Evolutionary conservation across 371 early-diverging fungal species (phyloP).

Genomic region (Rhizopus delemar): DNA sequence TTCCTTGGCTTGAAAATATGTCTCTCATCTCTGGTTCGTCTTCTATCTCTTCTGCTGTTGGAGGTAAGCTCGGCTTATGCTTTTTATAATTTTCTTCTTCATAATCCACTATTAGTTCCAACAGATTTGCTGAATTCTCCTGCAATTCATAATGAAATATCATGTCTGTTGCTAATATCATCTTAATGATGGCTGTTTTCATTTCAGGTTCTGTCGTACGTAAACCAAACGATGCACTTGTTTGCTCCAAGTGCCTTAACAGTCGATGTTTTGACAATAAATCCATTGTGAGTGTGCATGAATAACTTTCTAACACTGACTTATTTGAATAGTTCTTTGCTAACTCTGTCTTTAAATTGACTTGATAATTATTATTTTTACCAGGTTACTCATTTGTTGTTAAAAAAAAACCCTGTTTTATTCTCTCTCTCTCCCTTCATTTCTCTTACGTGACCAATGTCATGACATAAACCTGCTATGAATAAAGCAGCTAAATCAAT

Average conservation of each 20-base stretch:
- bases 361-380: slow-evolving; percentile 85
- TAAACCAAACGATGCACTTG: slow-evolving; percentile 32
- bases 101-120: slow-evolving; percentile 30
- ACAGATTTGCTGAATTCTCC: slow-evolving; percentile 55
- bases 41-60: slow-evolving; percentile 28
- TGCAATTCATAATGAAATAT: slow-evolving; percentile 81
- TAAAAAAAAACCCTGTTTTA: not conserved
- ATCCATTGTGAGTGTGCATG: slow-evolving; percentile 72
- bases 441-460: slow-evolving; percentile 83
- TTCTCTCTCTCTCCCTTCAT: too few relatives aligned
- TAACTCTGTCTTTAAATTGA: slow-evolving; percentile 78
- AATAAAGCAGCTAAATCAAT: slow-evolving; percentile 74
- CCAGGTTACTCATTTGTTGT: slow-evolving; percentile 64
- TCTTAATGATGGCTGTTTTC: slow-evolving; percentile 55
- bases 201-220: slow-evolving; percentile 54
- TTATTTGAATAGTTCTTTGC: slow-evolving; percentile 69
- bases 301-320: slow-evolving; percentile 86
- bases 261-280: slow-evolving; percentile 72
- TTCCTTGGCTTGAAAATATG: slow-evolving; percentile 41
- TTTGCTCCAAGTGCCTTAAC: slow-evolving; percentile 43
- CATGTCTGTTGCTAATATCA: slow-evolving; percentile 90
- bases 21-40: slow-evolving; percentile 31
- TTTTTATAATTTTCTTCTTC: slow-evolving; percentile 12
- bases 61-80: slow-evolving; percentile 23
- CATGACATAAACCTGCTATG: slow-evolving; percentile 88